Evolutionary conservation across 305 asterid genomes (phyloP).

Genomic region (Petunia hybrid): DNA sequence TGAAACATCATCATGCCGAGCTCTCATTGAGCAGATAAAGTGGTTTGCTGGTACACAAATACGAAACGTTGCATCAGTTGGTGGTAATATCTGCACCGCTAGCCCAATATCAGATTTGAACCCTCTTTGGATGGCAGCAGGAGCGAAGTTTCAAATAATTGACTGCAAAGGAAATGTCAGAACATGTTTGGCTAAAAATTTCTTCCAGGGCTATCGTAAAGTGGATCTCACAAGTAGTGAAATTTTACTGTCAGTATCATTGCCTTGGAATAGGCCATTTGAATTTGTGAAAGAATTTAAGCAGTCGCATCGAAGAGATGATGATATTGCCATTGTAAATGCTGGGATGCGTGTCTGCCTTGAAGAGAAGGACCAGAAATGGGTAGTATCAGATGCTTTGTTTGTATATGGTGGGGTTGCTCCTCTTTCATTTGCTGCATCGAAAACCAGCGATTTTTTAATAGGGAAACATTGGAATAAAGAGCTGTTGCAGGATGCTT

Average conservation of each 20-base stretch:
- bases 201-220: slow-evolving; percentile 86
- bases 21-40: slow-evolving; percentile 77
- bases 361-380: slow-evolving; percentile 58
- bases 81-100: slow-evolving; percentile 97
- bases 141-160: slow-evolving; percentile 71
- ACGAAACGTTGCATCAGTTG: slow-evolving; percentile 84
- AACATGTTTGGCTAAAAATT: slow-evolving; percentile 65
- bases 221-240: slow-evolving; percentile 78
- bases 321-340: slow-evolving; percentile 95
- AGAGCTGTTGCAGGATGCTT: slow-evolving; percentile 68
- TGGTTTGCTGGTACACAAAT: slow-evolving; percentile 98
- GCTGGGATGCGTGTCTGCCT: slow-evolving; percentile 88
- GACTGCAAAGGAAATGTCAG: slow-evolving; percentile 71
- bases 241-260: slow-evolving; percentile 75
- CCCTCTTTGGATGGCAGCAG: slow-evolving; percentile 92
- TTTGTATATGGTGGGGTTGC: slow-evolving; percentile 94
- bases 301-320: slow-evolving; percentile 96
- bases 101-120: slow-evolving; percentile 98
- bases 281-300: slow-evolving; percentile 92
- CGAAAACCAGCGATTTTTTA: slow-evolving; percentile 65
- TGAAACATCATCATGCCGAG: slow-evolving; percentile 83
- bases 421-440: slow-evolving; percentile 70
- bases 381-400: slow-evolving; percentile 83
- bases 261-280: slow-evolving; percentile 75
- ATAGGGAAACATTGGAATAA: slow-evolving; percentile 74